Conservation (phyloP, 2,329 filamentous ascomycete genomes). For the Pestalotiopsis sp. region DNA sequence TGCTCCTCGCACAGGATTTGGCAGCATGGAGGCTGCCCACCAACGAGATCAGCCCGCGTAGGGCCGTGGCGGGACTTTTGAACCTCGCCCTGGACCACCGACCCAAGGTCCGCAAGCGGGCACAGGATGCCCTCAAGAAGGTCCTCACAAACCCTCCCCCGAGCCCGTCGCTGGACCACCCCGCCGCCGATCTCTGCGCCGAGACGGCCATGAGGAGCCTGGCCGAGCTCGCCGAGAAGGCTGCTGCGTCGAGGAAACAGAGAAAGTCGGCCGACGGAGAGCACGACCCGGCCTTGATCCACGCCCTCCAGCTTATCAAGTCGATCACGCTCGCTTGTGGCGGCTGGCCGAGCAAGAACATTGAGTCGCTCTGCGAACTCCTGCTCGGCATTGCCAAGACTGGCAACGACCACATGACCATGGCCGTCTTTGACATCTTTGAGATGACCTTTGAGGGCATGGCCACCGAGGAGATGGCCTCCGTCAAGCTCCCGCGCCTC, state of each 20-base stretch:
- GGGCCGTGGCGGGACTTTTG: conserved; percentile 84
- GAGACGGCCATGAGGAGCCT: conserved; percentile 85
- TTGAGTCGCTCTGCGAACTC: conserved; percentile 87
- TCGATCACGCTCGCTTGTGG: conserved; percentile 83
- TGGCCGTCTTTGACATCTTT: conserved; percentile 96
- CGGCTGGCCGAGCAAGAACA: conserved; percentile 96
- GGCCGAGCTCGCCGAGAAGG: conserved; percentile 70
- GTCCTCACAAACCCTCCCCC: conserved; percentile 85
- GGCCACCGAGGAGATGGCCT: conserved; percentile 75
- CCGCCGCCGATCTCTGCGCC: conserved; percentile 94
- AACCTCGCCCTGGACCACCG: conserved; percentile 83
- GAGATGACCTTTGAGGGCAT: conserved; percentile 95
- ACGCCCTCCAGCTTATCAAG: conserved; percentile 90
- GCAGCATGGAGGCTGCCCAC: conserved; percentile 85
- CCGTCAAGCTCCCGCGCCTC: conserved; percentile 84
- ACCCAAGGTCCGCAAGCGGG: conserved; percentile 92
- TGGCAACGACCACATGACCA: conserved; percentile 93
- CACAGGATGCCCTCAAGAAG: conserved; percentile 84
- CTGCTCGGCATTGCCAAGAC: conserved; percentile 86
- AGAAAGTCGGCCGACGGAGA: conserved; percentile 61
- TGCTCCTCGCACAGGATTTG: conserved; percentile 86
- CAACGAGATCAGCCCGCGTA: conserved; percentile 80
- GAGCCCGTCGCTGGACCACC: conserved; percentile 90
- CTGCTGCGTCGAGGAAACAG: conserved; percentile 67
- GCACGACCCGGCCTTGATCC: conserved; percentile 84